Evolutionary conservation across 768 basidiomycete genomes (phyloP).

Genomic region (Kwoniella mangroviensis): DNA sequence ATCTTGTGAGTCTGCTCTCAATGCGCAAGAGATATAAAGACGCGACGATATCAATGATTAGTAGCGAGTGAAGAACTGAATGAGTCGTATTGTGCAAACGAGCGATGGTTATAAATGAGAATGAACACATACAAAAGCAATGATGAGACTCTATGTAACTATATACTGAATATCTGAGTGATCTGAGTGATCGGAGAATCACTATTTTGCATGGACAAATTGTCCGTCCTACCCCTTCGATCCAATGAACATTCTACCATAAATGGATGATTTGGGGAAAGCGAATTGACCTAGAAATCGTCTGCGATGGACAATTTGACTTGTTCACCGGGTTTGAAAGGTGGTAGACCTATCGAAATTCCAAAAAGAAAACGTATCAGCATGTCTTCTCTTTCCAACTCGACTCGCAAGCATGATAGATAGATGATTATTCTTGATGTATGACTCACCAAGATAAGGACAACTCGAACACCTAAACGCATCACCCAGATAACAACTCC

Average conservation of each 20-base stretch:
- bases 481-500: constrained; percentile 95
- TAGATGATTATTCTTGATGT: too few relatives aligned
- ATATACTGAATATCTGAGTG: not conserved
- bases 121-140: not conserved
- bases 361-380: constrained; percentile 15
- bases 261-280: too few relatives aligned
- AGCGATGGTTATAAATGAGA: not conserved
- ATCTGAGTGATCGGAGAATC: too few relatives aligned
- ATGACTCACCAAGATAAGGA: constrained; percentile 82
- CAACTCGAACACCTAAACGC: constrained; percentile 96
- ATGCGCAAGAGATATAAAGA: too few relatives aligned
- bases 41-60: too few relatives aligned
- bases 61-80: too few relatives aligned
- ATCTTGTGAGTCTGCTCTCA: too few relatives aligned
- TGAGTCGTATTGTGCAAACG: too few relatives aligned
- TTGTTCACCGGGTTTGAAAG: constrained; percentile 98
- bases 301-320: constrained; percentile 89
- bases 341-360: constrained; percentile 74
- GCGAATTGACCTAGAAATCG: constrained; percentile 65
- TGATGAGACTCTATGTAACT: not conserved
- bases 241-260: too few relatives aligned
- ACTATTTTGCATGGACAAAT: too few relatives aligned
- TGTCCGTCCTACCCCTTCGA: too few relatives aligned
- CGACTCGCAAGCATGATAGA: too few relatives aligned
- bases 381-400: not conserved